phyloP scores from a whole-genome alignment of 1,284 basidiomycete genomes.

The Heterobasidion occidentale region DNA sequence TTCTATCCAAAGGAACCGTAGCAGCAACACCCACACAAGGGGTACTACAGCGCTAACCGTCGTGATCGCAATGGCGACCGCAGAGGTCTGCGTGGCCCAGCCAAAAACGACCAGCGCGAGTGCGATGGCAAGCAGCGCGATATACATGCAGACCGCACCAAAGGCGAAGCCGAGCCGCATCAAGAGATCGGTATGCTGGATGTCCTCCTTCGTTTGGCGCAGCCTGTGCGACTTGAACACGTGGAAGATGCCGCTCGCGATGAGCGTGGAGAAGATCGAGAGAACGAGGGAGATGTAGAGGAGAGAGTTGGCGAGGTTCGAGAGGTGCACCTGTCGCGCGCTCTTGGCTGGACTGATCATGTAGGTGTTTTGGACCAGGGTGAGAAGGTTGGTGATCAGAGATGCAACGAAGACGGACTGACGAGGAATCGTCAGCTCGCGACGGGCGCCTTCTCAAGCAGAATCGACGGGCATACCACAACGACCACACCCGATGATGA shows the following conservation, averaged over 20 bases:
- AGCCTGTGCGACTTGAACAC: background rate
- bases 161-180: background rate
- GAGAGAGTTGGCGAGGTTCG: background rate
- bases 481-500: background rate
- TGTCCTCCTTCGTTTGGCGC: background rate
- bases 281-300: background rate
- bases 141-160: background rate
- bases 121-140: background rate
- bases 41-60: background rate
- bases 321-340: background rate
- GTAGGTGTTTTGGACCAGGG: background rate
- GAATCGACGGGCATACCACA: background rate
- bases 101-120: background rate
- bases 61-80: background rate
- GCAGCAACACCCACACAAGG: background rate
- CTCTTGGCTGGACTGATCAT: background rate
- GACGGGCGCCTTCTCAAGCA: background rate
- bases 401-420: background rate
- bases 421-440: background rate
- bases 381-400: background rate
- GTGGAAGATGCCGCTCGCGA: background rate
- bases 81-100: background rate
- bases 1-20: background rate
- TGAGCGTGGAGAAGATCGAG: background rate
- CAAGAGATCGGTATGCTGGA: background rate